Base-by-base conservation (phyloP, 352 stramenopile genomes). In the Phytophthora boehmeriae region DNA sequence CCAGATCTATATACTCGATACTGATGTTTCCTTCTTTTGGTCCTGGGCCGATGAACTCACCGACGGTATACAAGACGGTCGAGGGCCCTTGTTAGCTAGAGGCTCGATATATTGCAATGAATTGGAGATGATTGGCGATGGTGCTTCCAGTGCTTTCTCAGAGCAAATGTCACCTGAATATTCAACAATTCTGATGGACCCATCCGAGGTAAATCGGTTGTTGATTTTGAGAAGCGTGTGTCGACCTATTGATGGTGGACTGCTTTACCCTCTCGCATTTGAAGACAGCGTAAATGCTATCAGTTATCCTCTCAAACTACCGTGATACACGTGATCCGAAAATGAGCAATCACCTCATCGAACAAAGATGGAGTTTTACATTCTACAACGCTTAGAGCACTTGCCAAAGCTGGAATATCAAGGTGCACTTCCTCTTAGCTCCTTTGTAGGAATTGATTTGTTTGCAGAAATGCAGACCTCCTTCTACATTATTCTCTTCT, bases 21-120 rank as follows among this genome's bases (percentile, higher is more conserved):
- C 59, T 0, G 28, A 53, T 8, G 41, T 67, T 30, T 67, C 52
- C 13, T 54, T 63, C 32, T 68, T 59, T 11, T 58, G 53, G 45
- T 45, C 32, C 2, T 68, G 46, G 45, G 11, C 16, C 0, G 53
- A 63, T 41, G 16, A 38, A 32, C 22, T 63, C 16, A 3, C 58
- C 1, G 13, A 22, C 11, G 22, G 32, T 10, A 20, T 23, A 1
- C 17, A 36, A 1, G 8, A 28, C 6, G 36, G 27, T 25, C 6
- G 25, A 6, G 25, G 25, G 25, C 25, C 3, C 3, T 30, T 30
- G 6, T n/a, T 63, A 30, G 53, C 46, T 28, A 13, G 10, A 2
- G 30, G 1, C 1, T 59, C 60, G 6, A 16, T n/a, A 1, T 68
- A 68, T n/a, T 68, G 60, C 34, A n/a, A 16, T 2, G 28, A 59